Base-by-base conservation (phyloP, 2,329 filamentous ascomycete genomes). In the Colletotrichum chrysophilum region DNA sequence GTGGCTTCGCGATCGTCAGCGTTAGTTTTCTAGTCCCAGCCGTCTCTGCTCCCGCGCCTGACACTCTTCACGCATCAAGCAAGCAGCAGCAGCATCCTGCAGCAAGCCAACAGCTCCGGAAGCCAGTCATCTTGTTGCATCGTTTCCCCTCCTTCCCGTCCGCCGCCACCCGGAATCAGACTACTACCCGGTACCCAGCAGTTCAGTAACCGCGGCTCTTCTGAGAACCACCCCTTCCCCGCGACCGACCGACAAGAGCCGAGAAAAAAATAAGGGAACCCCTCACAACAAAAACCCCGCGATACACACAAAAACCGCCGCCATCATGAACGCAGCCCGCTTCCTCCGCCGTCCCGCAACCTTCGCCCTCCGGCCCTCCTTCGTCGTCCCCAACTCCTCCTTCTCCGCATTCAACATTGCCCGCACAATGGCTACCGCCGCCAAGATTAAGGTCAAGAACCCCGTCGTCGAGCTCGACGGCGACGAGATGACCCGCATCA, bases 371-470 rank as follows among this genome's bases (percentile, higher is more conserved):
- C 70, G 74, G 24, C 74, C 74, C 26, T 72, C 71, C 52, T 71
- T 77, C 60, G 36, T 70, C 58, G 71, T 65, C 43, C 62, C 55
- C 55, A 34, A 64, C 56, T 74, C 64, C 74, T 70, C 71, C 72
- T 52, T 52, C 43, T 72, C 73, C 71, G 75, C 66, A 56, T 76
- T 75, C 78, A 67, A 71, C 76, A 67, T 68, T 60, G 66, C 72
- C 78, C 85, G 86, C 84, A 89, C 86, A 81, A 92, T 93, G 91
- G 88, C 90, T 73, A 83, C 83, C 77, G 86, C 90, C 79, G 70
- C 80, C 81, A 99, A 98, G 94, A 98, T 98, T 91, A 97, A 98
- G 92, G 97, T 99, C 90, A 96, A 98, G 93, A 98, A 98, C 88
- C 97, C 97, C 79, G 93, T 99, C 85, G 97, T 99, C 86, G 97